Conservation (phyloP, 371 early-diverging fungal species). For the Coemansia sp. region DNA sequence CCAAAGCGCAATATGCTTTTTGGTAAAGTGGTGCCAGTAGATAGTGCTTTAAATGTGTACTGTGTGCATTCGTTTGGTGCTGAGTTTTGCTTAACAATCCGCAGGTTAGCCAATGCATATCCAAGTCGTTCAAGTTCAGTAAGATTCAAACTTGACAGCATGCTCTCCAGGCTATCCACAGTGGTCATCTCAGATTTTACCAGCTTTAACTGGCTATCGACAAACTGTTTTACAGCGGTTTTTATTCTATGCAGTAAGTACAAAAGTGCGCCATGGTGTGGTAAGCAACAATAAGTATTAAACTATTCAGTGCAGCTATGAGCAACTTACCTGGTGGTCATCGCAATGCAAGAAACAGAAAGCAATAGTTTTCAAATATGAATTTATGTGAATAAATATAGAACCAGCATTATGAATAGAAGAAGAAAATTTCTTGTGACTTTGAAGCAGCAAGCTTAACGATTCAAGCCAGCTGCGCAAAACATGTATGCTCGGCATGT, state of each 20-base stretch:
- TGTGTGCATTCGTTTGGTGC: conserved; percentile 58
- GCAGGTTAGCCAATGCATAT: conserved; percentile 63
- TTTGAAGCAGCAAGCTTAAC: no score
- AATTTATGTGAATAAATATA: no score
- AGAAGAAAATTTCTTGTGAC: no score
- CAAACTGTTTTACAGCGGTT: background rate
- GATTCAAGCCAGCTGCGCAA: no score
- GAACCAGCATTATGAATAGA: no score
- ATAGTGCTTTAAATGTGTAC: conserved; percentile 8
- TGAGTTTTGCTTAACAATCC: conserved; percentile 67
- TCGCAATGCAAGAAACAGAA: no score
- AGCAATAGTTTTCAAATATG: no score
- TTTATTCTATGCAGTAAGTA: background rate
- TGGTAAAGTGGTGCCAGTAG: conserved; percentile 55
- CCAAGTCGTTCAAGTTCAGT: conserved; percentile 55
- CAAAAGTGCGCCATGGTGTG: no score
- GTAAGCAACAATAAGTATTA: no score
- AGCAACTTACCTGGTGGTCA: no score
- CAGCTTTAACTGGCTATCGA: conserved; percentile 54
- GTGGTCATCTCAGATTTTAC: conserved; percentile 63
- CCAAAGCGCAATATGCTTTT: conserved; percentile 66
- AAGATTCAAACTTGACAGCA: conserved; percentile 58
- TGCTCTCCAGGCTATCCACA: conserved; percentile 56
- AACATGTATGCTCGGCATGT: no score
- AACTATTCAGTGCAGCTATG: no score